Evolutionary conservation across 306 rosid species (phyloP).

Genomic region (Ziziphus jujuba): DNA sequence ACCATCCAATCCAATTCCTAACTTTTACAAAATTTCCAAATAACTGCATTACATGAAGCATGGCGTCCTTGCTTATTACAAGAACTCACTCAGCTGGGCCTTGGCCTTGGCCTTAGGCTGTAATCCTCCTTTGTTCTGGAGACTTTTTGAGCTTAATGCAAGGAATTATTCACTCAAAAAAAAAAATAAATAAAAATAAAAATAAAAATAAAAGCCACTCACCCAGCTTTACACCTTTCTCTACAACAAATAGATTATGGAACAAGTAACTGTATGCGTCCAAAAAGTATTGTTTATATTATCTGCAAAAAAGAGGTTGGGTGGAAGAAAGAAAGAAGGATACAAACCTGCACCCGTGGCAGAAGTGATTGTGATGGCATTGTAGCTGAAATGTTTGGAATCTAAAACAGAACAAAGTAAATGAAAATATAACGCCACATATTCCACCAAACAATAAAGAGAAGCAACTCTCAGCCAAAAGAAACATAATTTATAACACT

Average conservation of each 20-base stretch:
- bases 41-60: background rate
- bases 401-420: constrained; percentile 40
- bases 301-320: too few species aligned
- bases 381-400: constrained; percentile 79
- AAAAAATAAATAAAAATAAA: too few species aligned
- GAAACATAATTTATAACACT: background rate
- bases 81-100: too few species aligned
- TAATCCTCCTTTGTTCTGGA: too few species aligned
- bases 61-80: background rate
- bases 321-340: background rate
- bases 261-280: too few species aligned
- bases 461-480: background rate
- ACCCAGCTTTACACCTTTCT: too few species aligned
- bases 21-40: background rate
- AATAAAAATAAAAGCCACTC: too few species aligned
- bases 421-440: constrained; percentile 20
- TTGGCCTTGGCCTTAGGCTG: too few species aligned
- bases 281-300: too few species aligned
- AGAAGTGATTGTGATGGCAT: constrained; percentile 71
- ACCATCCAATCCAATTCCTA: background rate
- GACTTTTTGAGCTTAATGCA: too few species aligned
- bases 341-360: constrained; percentile 79
- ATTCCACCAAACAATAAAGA: constrained; percentile 18
- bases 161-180: too few species aligned
- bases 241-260: too few species aligned